Percentiles rank a stretch among this genome's conserved stretches.
Conservation (phyloP, 306 rosid genomes). For the Pterocarpus macrocarpus region DNA sequence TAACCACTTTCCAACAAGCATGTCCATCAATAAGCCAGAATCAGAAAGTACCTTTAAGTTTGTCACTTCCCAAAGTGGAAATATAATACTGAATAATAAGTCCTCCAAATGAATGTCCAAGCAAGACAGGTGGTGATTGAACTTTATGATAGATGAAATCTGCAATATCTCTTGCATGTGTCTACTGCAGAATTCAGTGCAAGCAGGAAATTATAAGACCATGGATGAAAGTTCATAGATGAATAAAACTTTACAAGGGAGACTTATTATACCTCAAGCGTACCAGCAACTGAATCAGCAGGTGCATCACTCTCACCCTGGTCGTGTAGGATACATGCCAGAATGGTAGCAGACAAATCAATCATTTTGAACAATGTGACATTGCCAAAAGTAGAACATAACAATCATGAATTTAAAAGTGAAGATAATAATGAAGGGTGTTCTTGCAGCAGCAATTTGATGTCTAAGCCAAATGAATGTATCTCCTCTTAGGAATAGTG, state of each 20-base stretch:
- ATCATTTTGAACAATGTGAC: not conserved
- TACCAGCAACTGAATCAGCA: slow-evolving; percentile 76
- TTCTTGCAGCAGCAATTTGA: slow-evolving; percentile 12
- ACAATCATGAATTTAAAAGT: not conserved
- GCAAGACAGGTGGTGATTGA: slow-evolving; percentile 70
- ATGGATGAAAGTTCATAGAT: slow-evolving; percentile 32
- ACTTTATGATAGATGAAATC: slow-evolving; percentile 66
- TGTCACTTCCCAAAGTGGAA: slow-evolving; percentile 59
- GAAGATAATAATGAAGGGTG: not conserved
- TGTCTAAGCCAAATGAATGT: not conserved
- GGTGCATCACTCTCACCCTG: slow-evolving; percentile 96
- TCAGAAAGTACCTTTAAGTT: slow-evolving; percentile 59
- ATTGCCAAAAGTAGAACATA: slow-evolving; percentile 23
- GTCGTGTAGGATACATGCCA: slow-evolving; percentile 36
- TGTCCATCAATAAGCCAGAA: slow-evolving; percentile 36
- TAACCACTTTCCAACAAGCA: slow-evolving; percentile 15
- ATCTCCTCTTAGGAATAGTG: not conserved
- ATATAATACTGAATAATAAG: slow-evolving; percentile 82
- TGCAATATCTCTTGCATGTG: slow-evolving; percentile 86
- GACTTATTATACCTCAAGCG: slow-evolving; percentile 70
- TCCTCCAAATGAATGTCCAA: slow-evolving; percentile 96
- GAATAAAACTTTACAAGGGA: slow-evolving; percentile 25
- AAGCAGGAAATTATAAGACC: slow-evolving; percentile 45
- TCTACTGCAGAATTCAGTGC: slow-evolving; percentile 72
- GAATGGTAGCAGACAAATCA: slow-evolving; percentile 35